Evolutionary conservation across 345 rosid genomes (phyloP).

Genomic region (Orychophragmus violaceus): DNA sequence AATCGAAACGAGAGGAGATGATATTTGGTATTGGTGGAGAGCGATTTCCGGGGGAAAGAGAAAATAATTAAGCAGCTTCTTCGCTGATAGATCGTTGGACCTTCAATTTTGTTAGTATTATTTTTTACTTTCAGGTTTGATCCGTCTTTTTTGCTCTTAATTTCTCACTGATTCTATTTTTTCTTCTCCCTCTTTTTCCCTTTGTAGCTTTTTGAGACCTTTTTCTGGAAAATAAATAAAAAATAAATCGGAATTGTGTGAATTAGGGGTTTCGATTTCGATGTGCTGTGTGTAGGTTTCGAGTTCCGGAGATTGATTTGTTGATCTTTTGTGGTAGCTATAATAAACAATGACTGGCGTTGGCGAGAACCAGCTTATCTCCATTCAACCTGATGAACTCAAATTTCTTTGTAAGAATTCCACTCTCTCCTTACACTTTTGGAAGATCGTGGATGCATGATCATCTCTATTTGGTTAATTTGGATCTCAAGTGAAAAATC

Average conservation of each 20-base stretch:
- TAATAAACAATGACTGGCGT: conserved; percentile 47
- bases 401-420: conserved; percentile 58
- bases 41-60: conserved; percentile 18
- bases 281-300: conserved; percentile 1
- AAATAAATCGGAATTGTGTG: not conserved
- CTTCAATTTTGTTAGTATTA: conserved; percentile 19
- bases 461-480: not conserved
- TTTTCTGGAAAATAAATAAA: not conserved
- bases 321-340: conserved; percentile 12
- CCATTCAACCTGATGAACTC: conserved; percentile 94
- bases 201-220: not conserved
- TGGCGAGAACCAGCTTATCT: conserved; percentile 63
- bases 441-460: conserved; percentile 6
- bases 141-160: not conserved
- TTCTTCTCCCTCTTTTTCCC: not conserved
- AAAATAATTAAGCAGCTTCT: conserved; percentile 11
- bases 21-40: conserved; percentile 19
- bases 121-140: conserved; percentile 12
- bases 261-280: conserved; percentile 7
- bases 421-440: not conserved
- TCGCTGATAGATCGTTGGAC: conserved; percentile 26
- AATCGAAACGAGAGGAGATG: conserved; percentile 6
- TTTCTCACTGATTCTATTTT: conserved; percentile 4
- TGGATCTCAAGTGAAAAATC: not conserved
- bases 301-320: conserved; percentile 11